phyloP scores from a whole-genome alignment of 176 grass and related monocot species.

The Bothriochloa decipiens region DNA sequence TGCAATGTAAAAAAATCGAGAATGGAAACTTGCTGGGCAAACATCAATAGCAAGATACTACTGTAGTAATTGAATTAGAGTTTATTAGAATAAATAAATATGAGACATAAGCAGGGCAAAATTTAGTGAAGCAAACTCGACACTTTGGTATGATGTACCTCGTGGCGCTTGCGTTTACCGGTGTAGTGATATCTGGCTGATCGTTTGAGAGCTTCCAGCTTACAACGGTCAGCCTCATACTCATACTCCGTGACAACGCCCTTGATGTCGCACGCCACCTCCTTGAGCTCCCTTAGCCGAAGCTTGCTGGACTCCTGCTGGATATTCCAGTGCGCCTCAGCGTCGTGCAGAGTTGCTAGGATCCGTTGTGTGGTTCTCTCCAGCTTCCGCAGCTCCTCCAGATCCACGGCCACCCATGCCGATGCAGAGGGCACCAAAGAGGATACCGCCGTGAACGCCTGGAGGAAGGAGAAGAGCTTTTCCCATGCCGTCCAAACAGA shows the following conservation, averaged over 20 bases:
- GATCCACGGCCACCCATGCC: background rate
- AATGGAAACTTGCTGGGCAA: background rate
- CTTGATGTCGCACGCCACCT: background rate
- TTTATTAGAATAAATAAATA: background rate
- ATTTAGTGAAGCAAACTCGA: too few species aligned
- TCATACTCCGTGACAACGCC: slow-evolving; percentile 4
- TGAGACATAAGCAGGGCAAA: too few species aligned
- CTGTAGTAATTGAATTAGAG: background rate
- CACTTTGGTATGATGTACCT: background rate
- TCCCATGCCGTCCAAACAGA: background rate
- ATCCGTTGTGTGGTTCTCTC: slow-evolving; percentile 6
- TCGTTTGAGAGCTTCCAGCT: background rate
- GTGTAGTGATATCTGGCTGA: background rate
- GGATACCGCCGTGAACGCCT: background rate
- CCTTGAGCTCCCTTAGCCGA: slow-evolving; percentile 26
- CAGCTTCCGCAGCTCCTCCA: slow-evolving; percentile 9
- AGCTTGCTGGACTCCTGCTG: slow-evolving; percentile 9
- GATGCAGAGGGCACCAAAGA: background rate
- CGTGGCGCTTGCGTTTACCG: slow-evolving; percentile 11
- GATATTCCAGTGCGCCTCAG: slow-evolving; percentile 4
- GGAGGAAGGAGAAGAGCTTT: slow-evolving; percentile 14
- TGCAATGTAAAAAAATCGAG: too few species aligned
- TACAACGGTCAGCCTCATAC: background rate
- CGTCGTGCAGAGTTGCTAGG: background rate
- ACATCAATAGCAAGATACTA: background rate